Evolutionary conservation across 2,329 filamentous ascomycete genomes (phyloP).

Genomic region (Ophiosphaerella narmari): DNA sequence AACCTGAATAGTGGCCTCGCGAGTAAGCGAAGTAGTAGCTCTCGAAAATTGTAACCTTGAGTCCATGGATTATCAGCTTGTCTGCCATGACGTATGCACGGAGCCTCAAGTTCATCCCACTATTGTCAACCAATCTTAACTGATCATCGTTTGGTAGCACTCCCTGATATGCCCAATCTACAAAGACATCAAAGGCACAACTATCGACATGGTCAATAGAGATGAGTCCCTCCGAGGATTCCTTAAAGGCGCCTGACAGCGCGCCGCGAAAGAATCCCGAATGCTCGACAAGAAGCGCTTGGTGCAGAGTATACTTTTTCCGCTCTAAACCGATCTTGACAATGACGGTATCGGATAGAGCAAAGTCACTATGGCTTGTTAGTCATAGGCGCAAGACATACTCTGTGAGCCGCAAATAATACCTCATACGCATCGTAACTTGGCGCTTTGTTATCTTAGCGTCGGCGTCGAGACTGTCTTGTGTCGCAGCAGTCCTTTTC

Average conservation of each 20-base stretch:
- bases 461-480: no score
- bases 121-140: neutral
- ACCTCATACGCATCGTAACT: neutral
- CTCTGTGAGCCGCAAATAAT: neutral
- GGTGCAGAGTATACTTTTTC: conserved; percentile 3
- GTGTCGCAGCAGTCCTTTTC: no score
- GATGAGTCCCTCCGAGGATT: neutral
- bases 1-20: neutral
- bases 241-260: neutral
- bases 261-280: conserved; percentile 5
- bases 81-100: neutral
- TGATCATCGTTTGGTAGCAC: neutral
- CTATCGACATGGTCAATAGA: neutral
- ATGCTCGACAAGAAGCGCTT: neutral
- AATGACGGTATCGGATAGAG: neutral
- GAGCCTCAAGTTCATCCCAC: neutral
- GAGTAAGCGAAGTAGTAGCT: neutral
- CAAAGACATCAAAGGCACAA: conserved; percentile 3
- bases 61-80: neutral
- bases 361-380: neutral
- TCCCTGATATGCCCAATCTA: conserved; percentile 11
- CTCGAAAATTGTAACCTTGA: neutral
- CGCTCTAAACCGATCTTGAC: neutral
- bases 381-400: neutral
- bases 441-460: neutral